Conservation (phyloP, 1,284 basidiomycete species). For the Melanopsichium pennsylvanicum region DNA sequence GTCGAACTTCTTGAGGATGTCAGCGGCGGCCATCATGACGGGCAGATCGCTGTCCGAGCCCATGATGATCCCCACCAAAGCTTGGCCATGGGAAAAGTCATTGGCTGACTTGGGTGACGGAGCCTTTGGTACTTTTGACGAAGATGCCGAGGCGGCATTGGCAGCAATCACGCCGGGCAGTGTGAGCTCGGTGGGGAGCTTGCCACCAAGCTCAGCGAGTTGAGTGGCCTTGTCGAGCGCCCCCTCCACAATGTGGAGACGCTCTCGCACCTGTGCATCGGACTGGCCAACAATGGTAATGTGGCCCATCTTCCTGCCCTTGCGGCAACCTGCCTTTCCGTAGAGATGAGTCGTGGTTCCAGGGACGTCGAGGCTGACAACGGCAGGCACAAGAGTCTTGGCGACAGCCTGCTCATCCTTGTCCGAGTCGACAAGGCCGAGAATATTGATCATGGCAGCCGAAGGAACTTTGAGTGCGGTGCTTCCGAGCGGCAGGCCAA, state of each 20-base stretch:
- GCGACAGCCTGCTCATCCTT: conserved; percentile 57
- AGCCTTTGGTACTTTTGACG: conserved; percentile 28
- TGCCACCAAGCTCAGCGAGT: conserved; percentile 41
- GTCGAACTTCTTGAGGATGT: conserved; percentile 80
- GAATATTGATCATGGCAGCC: conserved; percentile 92
- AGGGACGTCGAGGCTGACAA: conserved; percentile 69
- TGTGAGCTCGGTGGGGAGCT: conserved; percentile 43
- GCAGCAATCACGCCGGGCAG: conserved; percentile 38
- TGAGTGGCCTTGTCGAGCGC: conserved; percentile 58
- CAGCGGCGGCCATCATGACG: conserved; percentile 87
- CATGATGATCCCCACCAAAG: conserved; percentile 95
- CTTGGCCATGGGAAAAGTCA: conserved; percentile 71
- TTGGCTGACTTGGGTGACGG: conserved; percentile 66
- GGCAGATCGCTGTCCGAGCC: conserved; percentile 97
- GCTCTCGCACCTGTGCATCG: conserved; percentile 77
- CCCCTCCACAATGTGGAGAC: conserved; percentile 61
- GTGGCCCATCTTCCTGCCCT: conserved; percentile 97
- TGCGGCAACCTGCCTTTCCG: conserved; percentile 87
- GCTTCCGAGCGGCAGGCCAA: conserved; percentile 86
- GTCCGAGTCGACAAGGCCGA: conserved; percentile 68
- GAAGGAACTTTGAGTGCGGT: conserved; percentile 87
- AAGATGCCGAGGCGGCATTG: conserved; percentile 9
- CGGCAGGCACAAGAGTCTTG: conserved; percentile 61
- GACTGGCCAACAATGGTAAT: conserved; percentile 86
- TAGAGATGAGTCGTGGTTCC: conserved; percentile 90